Base-by-base conservation (phyloP, 192 early-diverging fungal genomes). In the Obelidium mucronatum region DNA sequence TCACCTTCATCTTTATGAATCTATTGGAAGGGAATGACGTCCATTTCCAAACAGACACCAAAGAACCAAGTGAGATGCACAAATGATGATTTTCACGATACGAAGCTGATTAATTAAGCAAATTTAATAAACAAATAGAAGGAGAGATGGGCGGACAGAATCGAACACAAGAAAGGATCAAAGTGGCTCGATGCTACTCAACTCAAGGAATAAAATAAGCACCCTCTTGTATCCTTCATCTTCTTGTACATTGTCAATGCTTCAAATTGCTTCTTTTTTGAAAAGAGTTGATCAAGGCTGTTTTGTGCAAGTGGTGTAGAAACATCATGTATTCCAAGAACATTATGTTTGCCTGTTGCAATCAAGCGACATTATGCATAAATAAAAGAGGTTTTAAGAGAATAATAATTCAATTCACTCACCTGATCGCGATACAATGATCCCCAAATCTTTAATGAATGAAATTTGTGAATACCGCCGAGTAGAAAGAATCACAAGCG, bases 1-100 rank as follows among this genome's bases (percentile, higher is more conserved):
- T 34, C 74, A 83, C 86, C 68, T 86, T 85, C 19, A 86, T 34
- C 56, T 82, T 83, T 86, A 88, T 85, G 59, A 88, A 88, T 52
- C 79, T 85, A 67, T 87, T 88, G 65, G 82, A 84, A 13, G 87
- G 87, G 62, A 85, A 84, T n/a, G 80, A 78, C 19, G 87, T 84
- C 84, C 84, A 89, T 73, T 82, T 83, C 78, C 83, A 58, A 2
- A 87, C 73, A 8, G 79, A 42, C 17, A 88, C 63, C 8, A 75
- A 76, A 34, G 82, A 79, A 6, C 79, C 75, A 40, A 83, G 78
- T 3, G 80, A 66, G 2, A 89, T 74, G 62, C 81, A 84, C 5
- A 89, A 72, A 67, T 88, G 83, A n/a, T 75, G 65, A 6, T 79
- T 82, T 19, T 66, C 69, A 0, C 75, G 59, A 19, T 63, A 64